Percentiles rank a stretch among this genome's conserved stretches.
Conservation (phyloP, 129 eudicot species). For the Ambrosia trifida region DNA sequence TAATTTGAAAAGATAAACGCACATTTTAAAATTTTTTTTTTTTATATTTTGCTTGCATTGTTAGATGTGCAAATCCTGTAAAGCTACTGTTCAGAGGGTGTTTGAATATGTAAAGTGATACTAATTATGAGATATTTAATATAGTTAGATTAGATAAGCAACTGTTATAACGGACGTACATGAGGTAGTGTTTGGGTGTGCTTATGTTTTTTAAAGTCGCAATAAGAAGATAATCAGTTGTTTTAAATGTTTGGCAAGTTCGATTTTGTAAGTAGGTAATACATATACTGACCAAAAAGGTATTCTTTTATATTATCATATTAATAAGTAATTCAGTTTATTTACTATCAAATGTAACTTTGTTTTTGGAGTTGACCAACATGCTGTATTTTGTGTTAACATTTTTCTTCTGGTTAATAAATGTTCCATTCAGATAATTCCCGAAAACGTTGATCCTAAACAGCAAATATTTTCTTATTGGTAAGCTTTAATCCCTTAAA, state of each 20-base stretch:
- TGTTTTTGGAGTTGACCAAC: not conserved
- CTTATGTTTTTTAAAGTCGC: not conserved
- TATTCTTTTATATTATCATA: not conserved
- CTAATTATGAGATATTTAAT: not conserved
- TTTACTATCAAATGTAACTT: conserved; percentile 10
- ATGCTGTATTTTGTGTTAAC: conserved; percentile 3
- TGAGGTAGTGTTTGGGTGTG: conserved; percentile 5
- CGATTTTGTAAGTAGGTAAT: not conserved
- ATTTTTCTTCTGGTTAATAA: conserved; percentile 19
- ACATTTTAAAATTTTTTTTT: too few relatives aligned
- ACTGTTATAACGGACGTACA: not conserved
- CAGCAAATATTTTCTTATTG: conserved; percentile 64
- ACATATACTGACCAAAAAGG: not conserved
- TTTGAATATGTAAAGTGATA: not conserved
- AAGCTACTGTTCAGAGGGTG: conserved; percentile 1
- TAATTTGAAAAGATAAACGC: not conserved
- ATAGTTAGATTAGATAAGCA: not conserved
- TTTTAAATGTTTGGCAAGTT: conserved; percentile 5
- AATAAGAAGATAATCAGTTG: conserved; percentile 12
- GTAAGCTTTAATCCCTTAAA: conserved; percentile 38
- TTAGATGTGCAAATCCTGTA: not conserved
- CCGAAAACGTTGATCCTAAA: conserved; percentile 77
- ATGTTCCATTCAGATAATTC: conserved; percentile 46
- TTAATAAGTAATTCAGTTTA: not conserved
- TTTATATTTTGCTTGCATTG: not conserved